Conservation (phyloP, 805 yeast species). For the Cyberlindnera mycetangii region DNA sequence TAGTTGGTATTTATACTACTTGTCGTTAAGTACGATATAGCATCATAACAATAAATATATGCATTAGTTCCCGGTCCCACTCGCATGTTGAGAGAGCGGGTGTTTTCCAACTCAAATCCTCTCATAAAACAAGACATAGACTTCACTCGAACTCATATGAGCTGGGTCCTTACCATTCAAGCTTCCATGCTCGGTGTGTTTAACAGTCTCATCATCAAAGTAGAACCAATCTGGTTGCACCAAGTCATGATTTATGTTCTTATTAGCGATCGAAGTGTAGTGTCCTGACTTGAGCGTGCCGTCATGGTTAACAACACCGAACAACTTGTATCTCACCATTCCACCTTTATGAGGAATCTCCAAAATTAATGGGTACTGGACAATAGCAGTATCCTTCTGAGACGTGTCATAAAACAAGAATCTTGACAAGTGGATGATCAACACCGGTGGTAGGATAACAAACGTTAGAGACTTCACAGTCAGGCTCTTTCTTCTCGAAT, state of each 20-base stretch:
- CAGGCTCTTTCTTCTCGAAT: constrained; percentile 25
- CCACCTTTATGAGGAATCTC: constrained; percentile 42
- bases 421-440: constrained; percentile 83
- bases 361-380: constrained; percentile 54
- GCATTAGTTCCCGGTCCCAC: too few species aligned
- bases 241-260: constrained; percentile 35
- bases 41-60: neutral
- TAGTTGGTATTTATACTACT: too few species aligned
- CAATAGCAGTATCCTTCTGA: constrained; percentile 48
- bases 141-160: constrained; percentile 51
- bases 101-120: constrained; percentile 24
- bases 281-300: constrained; percentile 75
- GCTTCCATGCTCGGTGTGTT: constrained; percentile 47
- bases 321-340: constrained; percentile 45
- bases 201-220: constrained; percentile 69
- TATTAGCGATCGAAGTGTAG: constrained; percentile 66
- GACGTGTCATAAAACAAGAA: constrained; percentile 56
- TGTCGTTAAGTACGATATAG: too few species aligned
- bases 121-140: constrained; percentile 69
- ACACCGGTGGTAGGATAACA: constrained; percentile 72
- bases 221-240: constrained; percentile 58
- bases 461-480: constrained; percentile 73
- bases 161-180: constrained; percentile 34
- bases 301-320: constrained; percentile 66
- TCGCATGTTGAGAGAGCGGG: too few species aligned